Base-by-base conservation (phyloP, 805 yeast species). In the Candida insectalens region DNA sequence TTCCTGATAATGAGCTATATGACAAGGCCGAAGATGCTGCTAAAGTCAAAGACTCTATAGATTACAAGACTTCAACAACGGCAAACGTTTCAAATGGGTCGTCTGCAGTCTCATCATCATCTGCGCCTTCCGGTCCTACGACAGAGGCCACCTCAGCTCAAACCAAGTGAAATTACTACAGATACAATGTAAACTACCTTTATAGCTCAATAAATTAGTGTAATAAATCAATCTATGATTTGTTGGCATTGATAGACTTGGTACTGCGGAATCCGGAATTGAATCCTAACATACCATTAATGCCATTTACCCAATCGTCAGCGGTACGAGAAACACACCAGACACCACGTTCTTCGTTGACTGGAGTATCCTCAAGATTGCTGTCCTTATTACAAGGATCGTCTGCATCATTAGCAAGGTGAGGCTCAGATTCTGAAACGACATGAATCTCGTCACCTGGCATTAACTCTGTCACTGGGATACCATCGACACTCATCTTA, bases 301-400 rank as follows among this genome's bases (percentile, higher is more conserved):
- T 76, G 22, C 94, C 95, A 37, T 71, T 71, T 2, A 88, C 87
- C 97, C 97, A 89, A 51, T 89, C 96, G 43, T 81, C 79, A 41
- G 78, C 84, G 6, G 79, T 68, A 39, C 76, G 69, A 1, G 95
- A 83, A 3, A 89, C 78, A 57, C 96, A 88, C 77, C 92, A 87
- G 12, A 88, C 76, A 1, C 95, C 95, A 10, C 20, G 16, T 7
- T 32, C 30, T 13, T 23, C 28, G 18, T 31, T 23, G 12, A 13
- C 17, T 30, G 2, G 6, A 12, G 15, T 9, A 8, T 12, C 14
- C 8, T 10, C 12, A 6, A 15, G 14, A 9, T 13, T 21, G 9
- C 7, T 25, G 12, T 27, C 30, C 6, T 9, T n/a, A 15, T 16
- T 14, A n/a, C 30, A 27, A 12, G 7, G 12, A n/a, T 9, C 5